Conservation (phyloP, 2,329 filamentous ascomycete genomes). For the Botrytis galanthina region DNA sequence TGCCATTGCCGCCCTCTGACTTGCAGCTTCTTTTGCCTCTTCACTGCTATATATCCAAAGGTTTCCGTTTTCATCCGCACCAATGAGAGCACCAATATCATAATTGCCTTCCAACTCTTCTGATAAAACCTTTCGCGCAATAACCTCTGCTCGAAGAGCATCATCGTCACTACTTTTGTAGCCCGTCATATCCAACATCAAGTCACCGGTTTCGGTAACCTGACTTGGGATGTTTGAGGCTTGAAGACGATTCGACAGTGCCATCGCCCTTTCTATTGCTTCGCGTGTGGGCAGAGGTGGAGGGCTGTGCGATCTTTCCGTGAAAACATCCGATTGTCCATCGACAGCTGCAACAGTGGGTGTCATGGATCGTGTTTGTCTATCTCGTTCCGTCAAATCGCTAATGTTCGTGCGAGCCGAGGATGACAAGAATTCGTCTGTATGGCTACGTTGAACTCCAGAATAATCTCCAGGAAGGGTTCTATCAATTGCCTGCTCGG, state of each 20-base stretch:
- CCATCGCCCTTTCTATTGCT: conserved; percentile 78
- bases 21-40: conserved; percentile 87
- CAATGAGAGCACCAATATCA: conserved; percentile 92
- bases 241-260: conserved; percentile 82
- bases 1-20: conserved; percentile 57
- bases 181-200: conserved; percentile 97
- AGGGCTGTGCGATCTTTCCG: conserved; percentile 70
- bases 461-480: conserved; percentile 54
- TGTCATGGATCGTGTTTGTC: conserved; percentile 42
- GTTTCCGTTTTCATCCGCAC: conserved; percentile 92
- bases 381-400: conserved; percentile 37
- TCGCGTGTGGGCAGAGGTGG: conserved; percentile 69
- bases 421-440: conserved; percentile 53
- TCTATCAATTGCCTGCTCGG: conserved; percentile 48
- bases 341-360: conserved; percentile 39
- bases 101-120: conserved; percentile 94
- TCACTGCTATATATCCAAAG: conserved; percentile 99
- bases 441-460: conserved; percentile 46
- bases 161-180: conserved; percentile 96
- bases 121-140: conserved; percentile 86
- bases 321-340: conserved; percentile 32
- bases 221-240: conserved; percentile 89
- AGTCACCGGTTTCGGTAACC: conserved; percentile 87
- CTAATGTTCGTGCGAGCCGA: conserved; percentile 42
- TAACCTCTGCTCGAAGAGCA: conserved; percentile 84